phyloP scores from a whole-genome alignment of 225 moss, liverwort and hornwort genomes.

The Sphagnum tenellum region DNA sequence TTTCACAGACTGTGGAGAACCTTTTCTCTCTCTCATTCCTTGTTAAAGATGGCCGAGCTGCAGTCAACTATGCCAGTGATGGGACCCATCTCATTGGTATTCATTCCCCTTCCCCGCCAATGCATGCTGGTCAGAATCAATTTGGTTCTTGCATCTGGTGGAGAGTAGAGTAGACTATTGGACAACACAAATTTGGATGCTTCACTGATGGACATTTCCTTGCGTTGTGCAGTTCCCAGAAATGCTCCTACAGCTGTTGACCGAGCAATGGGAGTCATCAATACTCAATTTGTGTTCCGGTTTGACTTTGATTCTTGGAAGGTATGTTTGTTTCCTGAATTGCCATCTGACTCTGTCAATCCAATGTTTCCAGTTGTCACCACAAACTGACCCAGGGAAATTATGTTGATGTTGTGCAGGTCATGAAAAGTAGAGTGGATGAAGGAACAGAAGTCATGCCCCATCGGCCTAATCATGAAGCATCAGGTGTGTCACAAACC shows the following conservation, averaged over 20 bases:
- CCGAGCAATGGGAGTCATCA: slow-evolving; percentile 33
- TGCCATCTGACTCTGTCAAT: no score
- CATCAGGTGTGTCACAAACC: slow-evolving; percentile 1
- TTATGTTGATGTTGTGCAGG: background rate
- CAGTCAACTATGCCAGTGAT: slow-evolving; percentile 28
- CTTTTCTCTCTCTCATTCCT: slow-evolving; percentile 78
- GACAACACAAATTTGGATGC: no score
- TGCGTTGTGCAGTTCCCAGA: slow-evolving; percentile 35
- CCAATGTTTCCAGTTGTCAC: no score
- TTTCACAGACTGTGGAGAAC: slow-evolving; percentile 81
- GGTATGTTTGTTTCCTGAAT: slow-evolving; percentile 13
- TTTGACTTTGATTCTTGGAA: slow-evolving; percentile 55
- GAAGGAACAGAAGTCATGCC: slow-evolving; percentile 31
- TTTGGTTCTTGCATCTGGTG: no score
- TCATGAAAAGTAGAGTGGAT: slow-evolving; percentile 16
- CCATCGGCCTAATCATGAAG: slow-evolving; percentile 3
- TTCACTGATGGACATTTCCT: background rate
- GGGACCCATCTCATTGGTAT: slow-evolving; percentile 45
- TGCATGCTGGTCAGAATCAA: no score
- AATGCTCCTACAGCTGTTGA: slow-evolving; percentile 59
- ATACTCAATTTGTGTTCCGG: slow-evolving; percentile 65
- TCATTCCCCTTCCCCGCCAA: background rate
- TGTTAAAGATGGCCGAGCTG: slow-evolving; percentile 72
- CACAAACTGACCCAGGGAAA: no score
- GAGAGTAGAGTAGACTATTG: no score